Evolutionary conservation across 805 yeast genomes (phyloP).

Genomic region (Priceomyces fermenticarens): DNA sequence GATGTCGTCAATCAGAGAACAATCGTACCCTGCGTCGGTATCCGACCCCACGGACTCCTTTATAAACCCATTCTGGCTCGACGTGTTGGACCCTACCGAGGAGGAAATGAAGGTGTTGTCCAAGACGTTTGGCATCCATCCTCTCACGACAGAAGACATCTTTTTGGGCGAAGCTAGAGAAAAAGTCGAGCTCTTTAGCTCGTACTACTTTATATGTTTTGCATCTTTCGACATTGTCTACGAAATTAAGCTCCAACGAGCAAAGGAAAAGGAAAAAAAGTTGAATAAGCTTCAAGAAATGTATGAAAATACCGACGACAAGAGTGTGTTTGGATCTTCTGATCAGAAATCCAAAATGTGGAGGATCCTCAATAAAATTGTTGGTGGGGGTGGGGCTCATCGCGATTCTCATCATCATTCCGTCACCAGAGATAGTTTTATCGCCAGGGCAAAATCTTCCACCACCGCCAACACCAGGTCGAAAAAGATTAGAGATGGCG

Average conservation of each 20-base stretch:
- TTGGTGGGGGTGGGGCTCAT: slow-evolving; percentile 4
- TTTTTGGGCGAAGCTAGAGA: slow-evolving; percentile 91
- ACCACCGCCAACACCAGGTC: slow-evolving; percentile 21
- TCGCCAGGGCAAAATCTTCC: slow-evolving; percentile 12
- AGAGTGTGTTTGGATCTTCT: slow-evolving; percentile 14
- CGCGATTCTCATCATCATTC: slow-evolving; percentile 1
- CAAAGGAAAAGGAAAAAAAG: slow-evolving; percentile 44
- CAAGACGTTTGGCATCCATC: slow-evolving; percentile 92
- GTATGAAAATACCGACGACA: slow-evolving; percentile 20
- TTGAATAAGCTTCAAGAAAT: slow-evolving; percentile 35
- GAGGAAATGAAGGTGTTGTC: slow-evolving; percentile 93
- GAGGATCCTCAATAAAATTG: slow-evolving; percentile 10
- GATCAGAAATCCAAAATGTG: slow-evolving; percentile 15
- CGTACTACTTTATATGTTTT: slow-evolving; percentile 90
- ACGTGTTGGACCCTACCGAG: slow-evolving; percentile 88
- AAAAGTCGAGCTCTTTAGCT: slow-evolving; percentile 88
- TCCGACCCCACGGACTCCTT: slow-evolving; percentile 6
- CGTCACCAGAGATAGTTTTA: background rate
- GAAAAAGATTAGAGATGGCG: slow-evolving; percentile 45
- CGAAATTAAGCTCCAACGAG: slow-evolving; percentile 56
- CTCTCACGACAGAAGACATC: slow-evolving; percentile 93
- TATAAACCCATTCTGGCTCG: slow-evolving; percentile 70
- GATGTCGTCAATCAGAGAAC: background rate
- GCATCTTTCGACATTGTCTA: slow-evolving; percentile 61
- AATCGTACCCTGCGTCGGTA: slow-evolving; percentile 10